A percentile compares a stretch with the other conserved stretches of the same genome.
Conservation (phyloP, 768 basidiomycete genomes). For the Favolaschia claudopus region DNA sequence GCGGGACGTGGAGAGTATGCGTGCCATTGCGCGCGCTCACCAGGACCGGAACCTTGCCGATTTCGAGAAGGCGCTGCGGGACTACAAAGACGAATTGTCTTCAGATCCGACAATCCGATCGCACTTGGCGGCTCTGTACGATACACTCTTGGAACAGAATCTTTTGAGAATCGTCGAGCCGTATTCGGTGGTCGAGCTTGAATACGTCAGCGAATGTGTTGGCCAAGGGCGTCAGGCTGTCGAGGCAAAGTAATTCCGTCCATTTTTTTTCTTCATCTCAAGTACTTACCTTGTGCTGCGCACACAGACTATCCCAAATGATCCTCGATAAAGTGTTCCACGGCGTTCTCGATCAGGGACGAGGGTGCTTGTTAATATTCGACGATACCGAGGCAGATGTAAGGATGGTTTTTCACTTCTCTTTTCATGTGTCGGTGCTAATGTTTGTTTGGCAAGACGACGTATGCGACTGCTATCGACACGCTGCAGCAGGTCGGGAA, state of each 20-base stretch:
- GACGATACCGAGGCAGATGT: constrained; percentile 88
- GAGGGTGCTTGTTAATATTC: constrained; percentile 91
- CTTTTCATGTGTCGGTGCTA: background rate
- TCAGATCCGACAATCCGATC: constrained; percentile 96
- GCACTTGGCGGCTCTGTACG: constrained; percentile 92
- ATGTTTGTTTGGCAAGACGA: constrained; percentile 58
- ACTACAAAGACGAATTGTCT: constrained; percentile 90
- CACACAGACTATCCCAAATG: constrained; percentile 90
- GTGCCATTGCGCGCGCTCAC: constrained; percentile 93
- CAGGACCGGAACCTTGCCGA: constrained; percentile 88
- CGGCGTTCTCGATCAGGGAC: constrained; percentile 96
- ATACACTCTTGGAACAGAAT: constrained; percentile 96
- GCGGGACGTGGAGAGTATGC: constrained; percentile 94
- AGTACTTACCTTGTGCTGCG: background rate
- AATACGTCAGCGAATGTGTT: constrained; percentile 86
- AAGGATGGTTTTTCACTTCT: constrained; percentile 42
- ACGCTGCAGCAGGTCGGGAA: constrained; percentile 91
- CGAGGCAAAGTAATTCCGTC: constrained; percentile 83
- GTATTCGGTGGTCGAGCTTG: constrained; percentile 91
- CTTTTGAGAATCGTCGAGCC: constrained; percentile 95
- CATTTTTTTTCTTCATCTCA: background rate
- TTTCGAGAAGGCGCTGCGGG: constrained; percentile 87
- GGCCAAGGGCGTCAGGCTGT: constrained; percentile 89
- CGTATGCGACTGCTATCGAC: constrained; percentile 88
- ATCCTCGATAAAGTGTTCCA: constrained; percentile 94